These are phyloP conservation scores for Trypanosoma grayi DNA, from an alignment of 208 protist species.

Conservation along the genomic window DNA sequence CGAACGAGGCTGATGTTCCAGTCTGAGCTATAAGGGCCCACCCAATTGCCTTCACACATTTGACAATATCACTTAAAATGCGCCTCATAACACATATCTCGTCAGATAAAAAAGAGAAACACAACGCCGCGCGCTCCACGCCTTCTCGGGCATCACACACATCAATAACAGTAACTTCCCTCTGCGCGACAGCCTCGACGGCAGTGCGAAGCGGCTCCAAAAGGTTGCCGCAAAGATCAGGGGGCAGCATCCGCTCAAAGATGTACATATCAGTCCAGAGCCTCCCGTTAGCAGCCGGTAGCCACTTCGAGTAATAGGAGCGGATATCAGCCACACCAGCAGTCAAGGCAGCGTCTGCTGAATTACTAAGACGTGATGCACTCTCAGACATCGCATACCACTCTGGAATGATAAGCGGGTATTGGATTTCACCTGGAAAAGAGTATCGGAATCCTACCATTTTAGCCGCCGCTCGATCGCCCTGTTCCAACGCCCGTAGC, in stretches of 20 bases:
- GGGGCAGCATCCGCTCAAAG: constrained; percentile 9
- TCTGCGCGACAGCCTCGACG: neutral
- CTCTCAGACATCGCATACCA: neutral
- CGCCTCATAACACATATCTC: neutral
- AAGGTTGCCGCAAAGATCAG: neutral
- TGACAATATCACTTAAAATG: neutral
- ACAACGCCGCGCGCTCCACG: constrained; percentile 12
- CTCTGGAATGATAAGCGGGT: constrained; percentile 11
- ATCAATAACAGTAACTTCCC: constrained; percentile 11
- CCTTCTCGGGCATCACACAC: constrained; percentile 3
- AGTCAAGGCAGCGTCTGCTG: neutral
- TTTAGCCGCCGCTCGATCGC: neutral
- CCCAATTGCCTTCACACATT: neutral
- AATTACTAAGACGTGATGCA: constrained; percentile 1
- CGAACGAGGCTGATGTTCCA: constrained; percentile 1
- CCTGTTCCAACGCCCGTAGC: constrained; percentile 7
- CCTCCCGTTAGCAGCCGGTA: neutral
- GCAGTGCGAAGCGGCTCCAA: neutral
- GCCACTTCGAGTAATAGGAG: constrained; percentile 12
- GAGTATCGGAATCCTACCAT: neutral
- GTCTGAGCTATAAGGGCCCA: constrained; percentile 18
- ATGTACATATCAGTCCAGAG: constrained; percentile 10
- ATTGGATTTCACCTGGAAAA: neutral
- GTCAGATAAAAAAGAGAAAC: constrained; percentile 1
- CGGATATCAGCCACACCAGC: constrained; percentile 1